Evolutionary conservation across 1,139 yeast genomes (phyloP), one percentile per base, ranked within the genome.

Genomic region (Williopsis jadinii): DNA sequence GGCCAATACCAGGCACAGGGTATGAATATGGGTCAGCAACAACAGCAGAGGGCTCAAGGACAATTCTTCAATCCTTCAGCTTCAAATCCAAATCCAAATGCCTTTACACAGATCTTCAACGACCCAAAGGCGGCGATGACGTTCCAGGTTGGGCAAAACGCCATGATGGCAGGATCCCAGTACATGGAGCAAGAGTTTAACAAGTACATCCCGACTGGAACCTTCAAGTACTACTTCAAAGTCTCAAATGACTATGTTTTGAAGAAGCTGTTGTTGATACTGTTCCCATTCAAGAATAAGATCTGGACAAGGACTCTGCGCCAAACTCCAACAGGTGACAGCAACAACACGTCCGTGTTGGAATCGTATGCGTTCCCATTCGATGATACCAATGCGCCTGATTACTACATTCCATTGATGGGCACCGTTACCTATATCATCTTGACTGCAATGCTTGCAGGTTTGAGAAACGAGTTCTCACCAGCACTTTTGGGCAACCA

Each of bases 341-440:
- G 32, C 19, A 36, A 24, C 11, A 29, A 32, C n/a, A 11, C 30
- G 8, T 5, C 45, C 2, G 34, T 33, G 11, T 37, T 35, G 26
- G 80, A 75, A 35, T 64, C 71, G 12, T 86, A 71, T 59, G 83
- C 85, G 1, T 79, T 84, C 5, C 95, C 96, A 10, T 62, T 74
- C 31, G 84, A 79, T 48, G 98, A 94, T 60, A 71, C 84, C 47
- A 94, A 94, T 59, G 95, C 97, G 0, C 98, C 98, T 2, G 99
- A 94, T 62, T 75, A 92, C 70, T 94, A 94, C 62, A 86, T 94
- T 43, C 99, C 99, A 5, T 66, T 85, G 49, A 88, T 90, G 96
- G 86, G 97, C 2, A 77, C 84, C 55, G 80, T 88, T 40, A 88
- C 98, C 1, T 92, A 90, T 58, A 82, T 92, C 42, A 66, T 94